phyloP scores from a whole-genome alignment of 148 eudicot genomes.

The Persicaria maculosa region DNA sequence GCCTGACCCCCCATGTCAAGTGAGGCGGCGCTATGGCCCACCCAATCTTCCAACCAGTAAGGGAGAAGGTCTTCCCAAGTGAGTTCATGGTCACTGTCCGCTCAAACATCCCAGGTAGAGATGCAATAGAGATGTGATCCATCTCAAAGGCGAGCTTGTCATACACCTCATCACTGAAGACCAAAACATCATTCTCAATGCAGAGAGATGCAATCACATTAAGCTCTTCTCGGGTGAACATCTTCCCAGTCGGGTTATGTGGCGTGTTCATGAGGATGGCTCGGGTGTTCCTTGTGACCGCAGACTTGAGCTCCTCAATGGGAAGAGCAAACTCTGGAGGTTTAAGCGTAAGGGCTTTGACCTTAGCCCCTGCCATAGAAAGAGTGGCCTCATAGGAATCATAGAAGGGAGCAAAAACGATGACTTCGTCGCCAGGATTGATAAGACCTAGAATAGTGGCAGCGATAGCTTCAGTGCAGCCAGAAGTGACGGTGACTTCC shows the following conservation, averaged over 20 bases:
- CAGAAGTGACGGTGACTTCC: constrained; percentile 95
- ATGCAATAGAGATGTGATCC: constrained; percentile 95
- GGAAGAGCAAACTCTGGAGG: constrained; percentile 83
- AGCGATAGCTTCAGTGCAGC: constrained; percentile 99
- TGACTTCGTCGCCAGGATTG: constrained; percentile 89
- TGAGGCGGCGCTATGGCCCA: constrained; percentile 98
- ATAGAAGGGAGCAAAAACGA: constrained; percentile 92
- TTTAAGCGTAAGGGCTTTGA: constrained; percentile 61
- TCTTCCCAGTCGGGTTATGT: constrained; percentile 96
- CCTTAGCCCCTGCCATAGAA: constrained; percentile 96
- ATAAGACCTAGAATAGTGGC: constrained; percentile 90
- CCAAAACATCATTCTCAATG: constrained; percentile 84
- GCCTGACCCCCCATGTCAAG: constrained; percentile 82
- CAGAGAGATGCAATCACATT: constrained; percentile 64
- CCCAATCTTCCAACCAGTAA: constrained; percentile 99
- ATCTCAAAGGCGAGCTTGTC: constrained; percentile 91
- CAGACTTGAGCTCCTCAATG: constrained; percentile 63
- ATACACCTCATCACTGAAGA: constrained; percentile 85
- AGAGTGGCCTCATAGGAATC: constrained; percentile 95
- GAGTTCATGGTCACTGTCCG: constrained; percentile 90
- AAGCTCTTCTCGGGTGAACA: constrained; percentile 79
- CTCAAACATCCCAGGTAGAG: constrained; percentile 95
- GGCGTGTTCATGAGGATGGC: constrained; percentile 91
- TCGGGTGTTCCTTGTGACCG: constrained; percentile 63
- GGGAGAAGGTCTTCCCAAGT: constrained; percentile 87